Conservation (phyloP, 1,139 yeast species). For the Magnusiomyces fungicola region DNA sequence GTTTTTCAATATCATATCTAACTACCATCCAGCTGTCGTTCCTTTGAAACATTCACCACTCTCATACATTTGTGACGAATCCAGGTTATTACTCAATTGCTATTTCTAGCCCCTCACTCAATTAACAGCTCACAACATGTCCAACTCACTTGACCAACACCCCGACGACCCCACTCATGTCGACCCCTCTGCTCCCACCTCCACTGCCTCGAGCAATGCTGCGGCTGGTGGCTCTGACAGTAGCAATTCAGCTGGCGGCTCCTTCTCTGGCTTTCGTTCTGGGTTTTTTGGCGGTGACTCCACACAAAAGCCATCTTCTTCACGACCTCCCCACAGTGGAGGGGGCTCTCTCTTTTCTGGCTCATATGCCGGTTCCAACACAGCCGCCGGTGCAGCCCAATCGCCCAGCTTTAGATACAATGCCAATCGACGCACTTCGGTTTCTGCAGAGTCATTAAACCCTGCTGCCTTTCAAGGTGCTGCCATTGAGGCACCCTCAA, state of each 20-base stretch:
- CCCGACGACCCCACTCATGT: constrained; percentile 1
- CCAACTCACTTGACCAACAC: background rate
- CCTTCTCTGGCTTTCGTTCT: background rate
- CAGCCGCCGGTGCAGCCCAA: background rate
- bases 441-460: constrained; percentile 56
- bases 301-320: background rate
- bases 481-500: constrained; percentile 11
- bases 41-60: too few species aligned
- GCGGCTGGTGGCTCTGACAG: background rate
- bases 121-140: background rate
- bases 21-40: too few species aligned
- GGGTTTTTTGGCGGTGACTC: background rate
- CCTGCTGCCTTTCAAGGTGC: constrained; percentile 23
- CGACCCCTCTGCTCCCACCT: background rate
- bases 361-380: background rate
- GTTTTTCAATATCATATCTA: too few species aligned
- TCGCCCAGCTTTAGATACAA: constrained; percentile 32
- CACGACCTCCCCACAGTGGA: constrained; percentile 5
- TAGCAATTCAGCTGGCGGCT: background rate
- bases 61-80: too few species aligned
- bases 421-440: constrained; percentile 80
- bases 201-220: background rate
- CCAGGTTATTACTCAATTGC: background rate
- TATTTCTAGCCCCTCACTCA: background rate
- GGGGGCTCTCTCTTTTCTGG: constrained; percentile 4